Percentiles rank a stretch among this genome's conserved stretches.
phyloP scores from a whole-genome alignment of 2,329 filamentous ascomycete species.

The Neoscytalidium dimidiatum region DNA sequence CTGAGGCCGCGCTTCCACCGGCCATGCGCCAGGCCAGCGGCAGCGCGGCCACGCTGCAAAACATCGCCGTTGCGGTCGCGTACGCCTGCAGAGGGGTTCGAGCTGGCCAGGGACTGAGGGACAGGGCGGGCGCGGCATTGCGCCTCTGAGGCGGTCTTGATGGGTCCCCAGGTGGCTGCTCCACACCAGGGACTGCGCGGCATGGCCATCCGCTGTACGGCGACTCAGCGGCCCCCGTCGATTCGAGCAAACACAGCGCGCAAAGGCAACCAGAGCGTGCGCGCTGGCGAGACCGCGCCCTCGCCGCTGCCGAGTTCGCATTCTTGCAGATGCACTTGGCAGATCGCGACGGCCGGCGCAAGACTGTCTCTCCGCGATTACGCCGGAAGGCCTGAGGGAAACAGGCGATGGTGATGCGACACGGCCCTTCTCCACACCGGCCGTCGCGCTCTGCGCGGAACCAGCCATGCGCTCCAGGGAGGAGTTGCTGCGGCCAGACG shows the following conservation, averaged over 20 bases:
- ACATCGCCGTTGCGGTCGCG: conserved; percentile 12
- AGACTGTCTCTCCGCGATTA: conserved; percentile 20
- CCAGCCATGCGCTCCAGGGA: background rate
- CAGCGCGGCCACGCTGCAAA: background rate
- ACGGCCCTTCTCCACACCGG: conserved; percentile 15
- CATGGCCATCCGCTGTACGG: conserved; percentile 9
- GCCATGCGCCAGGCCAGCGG: conserved; percentile 7
- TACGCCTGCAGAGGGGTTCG: background rate
- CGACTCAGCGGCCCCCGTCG: conserved; percentile 11
- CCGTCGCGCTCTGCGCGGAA: conserved; percentile 10
- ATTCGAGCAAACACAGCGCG: conserved; percentile 10
- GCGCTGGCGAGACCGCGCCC: conserved; percentile 11
- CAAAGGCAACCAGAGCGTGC: background rate
- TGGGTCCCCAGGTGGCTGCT: conserved; percentile 17
- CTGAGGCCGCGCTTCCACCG: conserved; percentile 14
- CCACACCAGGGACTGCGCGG: conserved; percentile 17
- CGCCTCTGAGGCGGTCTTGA: conserved; percentile 15
- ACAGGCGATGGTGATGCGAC: conserved; percentile 20
- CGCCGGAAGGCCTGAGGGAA: conserved; percentile 13
- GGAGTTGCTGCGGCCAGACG: background rate
- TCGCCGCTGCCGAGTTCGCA: conserved; percentile 15
- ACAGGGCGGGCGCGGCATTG: conserved; percentile 4
- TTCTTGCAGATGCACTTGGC: conserved; percentile 21
- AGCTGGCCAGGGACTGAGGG: background rate
- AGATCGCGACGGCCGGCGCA: conserved; percentile 18